Conservation (phyloP, 2,329 filamentous ascomycete genomes). For the Diplodia corticola region DNA sequence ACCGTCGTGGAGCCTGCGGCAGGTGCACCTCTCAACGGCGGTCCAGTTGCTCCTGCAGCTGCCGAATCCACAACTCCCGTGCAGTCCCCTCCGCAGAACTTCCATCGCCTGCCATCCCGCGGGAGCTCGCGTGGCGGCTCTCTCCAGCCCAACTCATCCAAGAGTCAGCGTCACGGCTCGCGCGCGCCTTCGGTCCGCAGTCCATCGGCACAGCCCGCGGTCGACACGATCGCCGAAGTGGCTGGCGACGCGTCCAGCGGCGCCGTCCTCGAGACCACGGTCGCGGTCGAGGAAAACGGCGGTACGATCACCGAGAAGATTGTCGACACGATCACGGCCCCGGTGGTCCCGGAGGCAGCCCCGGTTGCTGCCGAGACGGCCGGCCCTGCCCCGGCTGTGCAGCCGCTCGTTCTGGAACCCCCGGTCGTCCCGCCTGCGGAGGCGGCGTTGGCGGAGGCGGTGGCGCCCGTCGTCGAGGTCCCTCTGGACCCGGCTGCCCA, state of each 20-base stretch:
- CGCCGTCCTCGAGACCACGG: background rate
- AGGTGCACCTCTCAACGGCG: background rate
- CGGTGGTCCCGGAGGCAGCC: background rate
- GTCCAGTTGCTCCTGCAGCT: background rate
- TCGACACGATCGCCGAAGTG: background rate
- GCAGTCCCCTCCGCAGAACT: background rate
- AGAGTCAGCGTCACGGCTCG: background rate
- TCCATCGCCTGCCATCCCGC: background rate
- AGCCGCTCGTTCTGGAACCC: background rate
- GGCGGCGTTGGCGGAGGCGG: background rate
- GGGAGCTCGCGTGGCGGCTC: background rate
- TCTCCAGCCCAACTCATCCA: background rate
- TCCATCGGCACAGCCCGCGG: background rate
- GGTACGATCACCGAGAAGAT: background rate
- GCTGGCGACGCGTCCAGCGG: background rate
- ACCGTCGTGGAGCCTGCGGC: background rate
- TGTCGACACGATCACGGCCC: background rate
- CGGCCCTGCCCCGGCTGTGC: background rate
- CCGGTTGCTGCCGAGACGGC: background rate
- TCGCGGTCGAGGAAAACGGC: background rate
- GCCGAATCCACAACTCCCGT: background rate
- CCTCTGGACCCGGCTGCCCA: background rate
- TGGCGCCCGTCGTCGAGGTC: background rate
- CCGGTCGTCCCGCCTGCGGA: background rate
- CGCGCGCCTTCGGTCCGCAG: conserved; percentile 3